These are phyloP conservation scores for Melastoma candidum DNA, from an alignment of 441 rosid species.

Conservation along the genomic window DNA sequence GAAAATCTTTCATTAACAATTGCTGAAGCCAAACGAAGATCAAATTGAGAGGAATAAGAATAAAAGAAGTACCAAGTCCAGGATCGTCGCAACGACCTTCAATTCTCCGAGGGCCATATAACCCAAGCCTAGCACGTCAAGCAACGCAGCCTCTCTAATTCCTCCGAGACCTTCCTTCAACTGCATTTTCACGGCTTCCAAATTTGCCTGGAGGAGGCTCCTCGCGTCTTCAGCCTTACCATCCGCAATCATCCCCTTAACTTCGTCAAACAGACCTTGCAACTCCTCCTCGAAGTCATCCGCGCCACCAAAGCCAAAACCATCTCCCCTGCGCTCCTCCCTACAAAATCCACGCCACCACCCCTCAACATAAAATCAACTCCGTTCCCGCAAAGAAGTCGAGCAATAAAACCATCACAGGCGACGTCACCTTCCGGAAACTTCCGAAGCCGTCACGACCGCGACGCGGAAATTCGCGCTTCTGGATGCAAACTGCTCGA, in stretches of 20 bases:
- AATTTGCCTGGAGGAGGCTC: constrained; percentile 74
- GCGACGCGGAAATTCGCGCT: too few species aligned
- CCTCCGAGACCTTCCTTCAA: constrained; percentile 47
- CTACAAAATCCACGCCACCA: too few species aligned
- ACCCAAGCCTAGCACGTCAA: constrained; percentile 70
- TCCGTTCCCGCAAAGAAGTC: too few species aligned
- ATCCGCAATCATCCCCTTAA: constrained; percentile 43
- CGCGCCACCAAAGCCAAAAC: constrained; percentile 16
- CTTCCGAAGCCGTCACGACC: too few species aligned
- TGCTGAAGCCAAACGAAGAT: background rate
- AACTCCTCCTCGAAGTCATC: constrained; percentile 51
- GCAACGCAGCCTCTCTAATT: constrained; percentile 67
- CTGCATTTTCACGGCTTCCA: constrained; percentile 58
- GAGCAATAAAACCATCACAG: too few species aligned
- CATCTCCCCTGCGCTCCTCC: too few species aligned
- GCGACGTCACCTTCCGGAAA: too few species aligned
- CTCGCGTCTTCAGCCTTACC: constrained; percentile 57
- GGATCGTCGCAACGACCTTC: constrained; percentile 32
- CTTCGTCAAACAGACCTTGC: constrained; percentile 62
- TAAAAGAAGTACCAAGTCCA: constrained; percentile 38
- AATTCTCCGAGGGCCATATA: constrained; percentile 63
- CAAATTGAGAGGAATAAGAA: background rate
- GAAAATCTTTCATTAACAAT: background rate
- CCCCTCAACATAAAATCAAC: too few species aligned
- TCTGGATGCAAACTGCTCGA: too few species aligned